Evolutionary conservation across 345 rosid genomes (phyloP).

Genomic region (Lumnitzera littorea): DNA sequence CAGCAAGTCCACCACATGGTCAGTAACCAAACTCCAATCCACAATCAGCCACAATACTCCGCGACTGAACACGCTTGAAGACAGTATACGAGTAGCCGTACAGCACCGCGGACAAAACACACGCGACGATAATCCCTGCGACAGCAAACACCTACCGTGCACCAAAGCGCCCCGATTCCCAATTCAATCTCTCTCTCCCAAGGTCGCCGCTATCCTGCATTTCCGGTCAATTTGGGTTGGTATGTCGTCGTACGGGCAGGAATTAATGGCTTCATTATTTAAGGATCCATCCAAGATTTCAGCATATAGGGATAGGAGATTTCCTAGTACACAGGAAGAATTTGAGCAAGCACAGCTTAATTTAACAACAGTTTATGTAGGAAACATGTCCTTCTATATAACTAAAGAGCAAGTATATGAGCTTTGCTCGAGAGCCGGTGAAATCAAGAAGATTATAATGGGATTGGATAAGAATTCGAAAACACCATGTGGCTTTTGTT

Average conservation of each 20-base stretch:
- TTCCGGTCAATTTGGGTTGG: background rate
- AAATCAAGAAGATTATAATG: constrained; percentile 92
- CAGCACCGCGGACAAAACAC: too few species aligned
- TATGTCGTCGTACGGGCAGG: background rate
- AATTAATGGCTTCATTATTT: constrained; percentile 3
- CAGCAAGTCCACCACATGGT: too few species aligned
- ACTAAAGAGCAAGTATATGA: constrained; percentile 98
- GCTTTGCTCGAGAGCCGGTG: constrained; percentile 92
- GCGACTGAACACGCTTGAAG: too few species aligned
- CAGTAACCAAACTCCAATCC: too few species aligned
- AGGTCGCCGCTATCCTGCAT: too few species aligned
- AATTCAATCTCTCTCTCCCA: too few species aligned
- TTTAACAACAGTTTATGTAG: constrained; percentile 75
- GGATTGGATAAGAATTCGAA: constrained; percentile 93
- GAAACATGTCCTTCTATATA: constrained; percentile 92
- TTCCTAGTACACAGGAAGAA: constrained; percentile 78
- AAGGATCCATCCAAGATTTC: constrained; percentile 68
- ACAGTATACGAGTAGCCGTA: too few species aligned
- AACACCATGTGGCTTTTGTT: constrained; percentile 98
- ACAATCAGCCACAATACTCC: too few species aligned
- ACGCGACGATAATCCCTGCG: too few species aligned
- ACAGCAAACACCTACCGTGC: too few species aligned
- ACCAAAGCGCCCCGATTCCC: too few species aligned
- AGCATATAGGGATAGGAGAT: constrained; percentile 78
- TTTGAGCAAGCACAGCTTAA: constrained; percentile 64